These are phyloP conservation scores for Histomonas meleagridis DNA, from an alignment of 208 protist genomes.

Conservation along the genomic window DNA sequence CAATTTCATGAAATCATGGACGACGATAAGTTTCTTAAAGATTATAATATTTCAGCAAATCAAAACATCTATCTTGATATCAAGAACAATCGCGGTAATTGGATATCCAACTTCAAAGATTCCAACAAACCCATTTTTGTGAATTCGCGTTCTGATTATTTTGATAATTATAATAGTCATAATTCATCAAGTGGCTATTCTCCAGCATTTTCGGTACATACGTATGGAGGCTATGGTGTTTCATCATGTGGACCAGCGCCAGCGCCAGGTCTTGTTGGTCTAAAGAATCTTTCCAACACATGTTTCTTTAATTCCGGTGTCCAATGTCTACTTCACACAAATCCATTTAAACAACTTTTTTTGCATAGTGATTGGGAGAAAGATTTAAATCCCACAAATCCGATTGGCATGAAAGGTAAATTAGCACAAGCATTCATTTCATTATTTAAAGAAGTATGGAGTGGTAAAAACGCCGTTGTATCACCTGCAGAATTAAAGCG, in stretches of 20 bases:
- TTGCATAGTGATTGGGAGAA: background rate
- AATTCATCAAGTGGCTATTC: background rate
- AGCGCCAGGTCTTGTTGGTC: conserved; percentile 48
- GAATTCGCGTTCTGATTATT: background rate
- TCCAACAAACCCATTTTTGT: background rate
- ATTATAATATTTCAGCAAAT: background rate
- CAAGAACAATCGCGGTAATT: background rate
- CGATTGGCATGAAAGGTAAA: conserved; percentile 38
- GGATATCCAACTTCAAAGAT: background rate
- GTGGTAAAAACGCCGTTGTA: background rate
- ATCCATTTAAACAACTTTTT: conserved; percentile 54
- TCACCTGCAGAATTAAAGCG: conserved; percentile 43
- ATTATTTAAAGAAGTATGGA: conserved; percentile 41
- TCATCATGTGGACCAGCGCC: background rate
- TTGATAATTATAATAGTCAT: background rate
- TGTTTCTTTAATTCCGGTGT: conserved; percentile 87
- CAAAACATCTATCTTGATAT: background rate
- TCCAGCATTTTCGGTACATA: background rate
- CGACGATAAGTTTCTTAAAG: background rate
- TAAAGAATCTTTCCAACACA: conserved; percentile 84
- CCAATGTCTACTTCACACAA: conserved; percentile 75
- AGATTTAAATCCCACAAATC: conserved; percentile 40
- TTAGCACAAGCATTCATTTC: conserved; percentile 36
- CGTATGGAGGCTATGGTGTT: background rate
- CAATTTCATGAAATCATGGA: background rate